Percentiles rank a stretch among this genome's conserved stretches.
phyloP scores from a whole-genome alignment of 2,329 filamentous ascomycete species.

The Colletotrichum spinosum region DNA sequence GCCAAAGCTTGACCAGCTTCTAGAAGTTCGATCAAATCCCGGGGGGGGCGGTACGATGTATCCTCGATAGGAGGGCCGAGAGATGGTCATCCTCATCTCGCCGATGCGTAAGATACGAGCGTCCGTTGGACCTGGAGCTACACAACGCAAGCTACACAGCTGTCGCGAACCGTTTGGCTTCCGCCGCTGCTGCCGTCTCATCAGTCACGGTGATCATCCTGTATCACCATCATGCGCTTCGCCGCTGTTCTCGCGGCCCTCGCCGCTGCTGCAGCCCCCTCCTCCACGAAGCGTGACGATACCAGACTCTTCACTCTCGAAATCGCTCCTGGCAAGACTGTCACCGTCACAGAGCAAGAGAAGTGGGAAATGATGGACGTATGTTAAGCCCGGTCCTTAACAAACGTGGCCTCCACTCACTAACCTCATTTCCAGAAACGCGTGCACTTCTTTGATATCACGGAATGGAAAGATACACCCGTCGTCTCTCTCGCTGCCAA shows the following conservation, averaged over 20 bases:
- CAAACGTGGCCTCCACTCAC: too few relatives aligned
- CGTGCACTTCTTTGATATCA: constrained; percentile 43
- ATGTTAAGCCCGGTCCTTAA: background rate
- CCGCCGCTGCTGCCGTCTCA: too few relatives aligned
- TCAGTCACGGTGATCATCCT: background rate
- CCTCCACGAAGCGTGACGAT: constrained; percentile 30
- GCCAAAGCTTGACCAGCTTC: too few relatives aligned
- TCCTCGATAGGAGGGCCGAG: too few relatives aligned
- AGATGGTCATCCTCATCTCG: too few relatives aligned
- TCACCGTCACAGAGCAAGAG: constrained; percentile 42
- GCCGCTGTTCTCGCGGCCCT: constrained; percentile 39
- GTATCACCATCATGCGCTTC: constrained; percentile 36
- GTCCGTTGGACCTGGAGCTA: too few relatives aligned
- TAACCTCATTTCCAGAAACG: constrained; percentile 32
- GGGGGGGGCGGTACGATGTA: too few relatives aligned
- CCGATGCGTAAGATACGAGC: too few relatives aligned
- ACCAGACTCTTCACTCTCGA: constrained; percentile 40
- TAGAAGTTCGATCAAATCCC: too few relatives aligned
- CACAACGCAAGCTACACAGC: too few relatives aligned
- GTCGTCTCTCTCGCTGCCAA: constrained; percentile 22
- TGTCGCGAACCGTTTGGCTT: too few relatives aligned
- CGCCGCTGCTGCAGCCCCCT: constrained; percentile 35
- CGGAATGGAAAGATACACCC: constrained; percentile 38
- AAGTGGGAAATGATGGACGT: constrained; percentile 43
- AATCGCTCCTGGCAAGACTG: constrained; percentile 38